Evolutionary conservation across 306 rosid species (phyloP).

Genomic region (Lathyrus aphaca): DNA sequence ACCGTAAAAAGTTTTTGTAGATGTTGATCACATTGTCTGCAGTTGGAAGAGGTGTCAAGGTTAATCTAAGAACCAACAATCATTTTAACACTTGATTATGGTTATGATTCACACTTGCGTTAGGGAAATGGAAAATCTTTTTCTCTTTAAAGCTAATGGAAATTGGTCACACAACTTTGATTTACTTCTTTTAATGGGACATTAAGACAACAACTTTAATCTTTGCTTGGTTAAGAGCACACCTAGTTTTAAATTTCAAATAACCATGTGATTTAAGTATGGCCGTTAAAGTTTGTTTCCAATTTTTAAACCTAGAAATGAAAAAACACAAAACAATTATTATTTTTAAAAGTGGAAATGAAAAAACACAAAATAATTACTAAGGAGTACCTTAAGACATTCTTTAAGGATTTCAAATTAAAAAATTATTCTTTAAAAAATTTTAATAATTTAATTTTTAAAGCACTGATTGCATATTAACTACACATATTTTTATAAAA

Average conservation of each 20-base stretch:
- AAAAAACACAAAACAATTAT: background rate
- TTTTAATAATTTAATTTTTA: too few species aligned
- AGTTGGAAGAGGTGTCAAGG: constrained; percentile 34
- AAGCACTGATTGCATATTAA: too few species aligned
- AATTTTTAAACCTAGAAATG: background rate
- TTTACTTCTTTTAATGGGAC: constrained; percentile 43
- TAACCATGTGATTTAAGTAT: constrained; percentile 10
- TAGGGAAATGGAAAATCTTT: constrained; percentile 28
- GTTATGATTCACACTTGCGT: constrained; percentile 29
- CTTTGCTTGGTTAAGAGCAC: constrained; percentile 13
- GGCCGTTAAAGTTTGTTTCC: constrained; percentile 1
- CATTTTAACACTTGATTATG: constrained; percentile 9
- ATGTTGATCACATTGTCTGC: constrained; percentile 5
- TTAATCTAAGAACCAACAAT: constrained; percentile 8
- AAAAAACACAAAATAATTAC: too few species aligned
- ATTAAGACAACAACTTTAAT: constrained; percentile 34
- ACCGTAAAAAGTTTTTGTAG: background rate
- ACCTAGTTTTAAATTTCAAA: constrained; percentile 36
- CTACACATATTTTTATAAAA: too few species aligned
- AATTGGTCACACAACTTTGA: constrained; percentile 15
- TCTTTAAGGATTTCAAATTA: too few species aligned
- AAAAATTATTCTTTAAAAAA: too few species aligned
- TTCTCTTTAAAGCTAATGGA: constrained; percentile 22
- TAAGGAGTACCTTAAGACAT: too few species aligned
- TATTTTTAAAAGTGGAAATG: too few species aligned